Conservation (phyloP, 345 rosid genomes). For the Microthlaspi erraticum region DNA sequence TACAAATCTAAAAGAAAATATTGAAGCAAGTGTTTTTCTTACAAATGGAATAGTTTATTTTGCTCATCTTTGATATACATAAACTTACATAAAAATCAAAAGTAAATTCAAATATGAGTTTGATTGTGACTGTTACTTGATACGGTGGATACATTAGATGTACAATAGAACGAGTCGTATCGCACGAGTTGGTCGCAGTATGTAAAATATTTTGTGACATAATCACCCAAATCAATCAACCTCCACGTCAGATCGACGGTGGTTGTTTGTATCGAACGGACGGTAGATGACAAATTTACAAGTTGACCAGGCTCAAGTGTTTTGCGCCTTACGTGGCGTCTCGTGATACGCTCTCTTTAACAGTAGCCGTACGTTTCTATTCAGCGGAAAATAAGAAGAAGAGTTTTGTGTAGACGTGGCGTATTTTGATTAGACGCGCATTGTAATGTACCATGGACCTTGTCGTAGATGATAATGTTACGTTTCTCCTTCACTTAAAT, state of each 20-base stretch:
- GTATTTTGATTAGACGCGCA: neutral
- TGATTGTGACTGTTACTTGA: neutral
- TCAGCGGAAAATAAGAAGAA: neutral
- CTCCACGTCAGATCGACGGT: conserved; percentile 40
- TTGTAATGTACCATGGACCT: conserved; percentile 7
- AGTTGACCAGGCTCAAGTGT: conserved; percentile 30
- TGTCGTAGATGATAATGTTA: neutral
- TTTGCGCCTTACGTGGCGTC: conserved; percentile 3
- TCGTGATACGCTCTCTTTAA: neutral
- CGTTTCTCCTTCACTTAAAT: conserved; percentile 26
- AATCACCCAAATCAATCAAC: conserved; percentile 24
- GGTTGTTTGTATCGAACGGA: conserved; percentile 21
- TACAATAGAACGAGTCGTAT: conserved; percentile 6
- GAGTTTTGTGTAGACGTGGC: conserved; percentile 15
- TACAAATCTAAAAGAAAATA: too few species aligned
- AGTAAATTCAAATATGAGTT: neutral
- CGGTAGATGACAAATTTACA: conserved; percentile 37
- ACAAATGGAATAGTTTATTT: too few species aligned
- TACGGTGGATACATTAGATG: conserved; percentile 1
- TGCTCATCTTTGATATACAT: too few species aligned
- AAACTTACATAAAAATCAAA: too few species aligned
- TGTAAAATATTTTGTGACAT: neutral
- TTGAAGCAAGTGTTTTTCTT: too few species aligned
- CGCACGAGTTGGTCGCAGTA: conserved; percentile 16
- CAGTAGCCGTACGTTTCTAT: conserved; percentile 34